A percentile compares a stretch with the other conserved stretches of the same genome.
These are phyloP conservation scores for Funneliformis mosseae DNA, from an alignment of 192 early-diverging fungal genomes.

Conservation along the genomic window DNA sequence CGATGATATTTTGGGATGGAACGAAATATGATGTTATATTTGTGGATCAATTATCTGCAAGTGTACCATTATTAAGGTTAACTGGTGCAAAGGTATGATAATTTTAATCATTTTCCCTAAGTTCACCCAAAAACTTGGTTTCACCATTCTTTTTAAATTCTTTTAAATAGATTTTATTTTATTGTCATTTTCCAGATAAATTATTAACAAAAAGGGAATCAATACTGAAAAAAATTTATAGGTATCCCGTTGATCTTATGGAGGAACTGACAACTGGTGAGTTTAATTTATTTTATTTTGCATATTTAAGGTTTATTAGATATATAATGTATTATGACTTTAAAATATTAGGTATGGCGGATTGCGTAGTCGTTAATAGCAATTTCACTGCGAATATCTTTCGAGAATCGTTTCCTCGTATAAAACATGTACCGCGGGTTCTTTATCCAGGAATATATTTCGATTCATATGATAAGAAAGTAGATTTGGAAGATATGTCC, in stretches of 20 bases:
- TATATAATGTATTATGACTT: neutral
- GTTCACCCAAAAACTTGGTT: neutral
- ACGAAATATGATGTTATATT: conserved; percentile 73
- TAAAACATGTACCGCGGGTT: conserved; percentile 67
- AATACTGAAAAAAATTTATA: conserved; percentile 68
- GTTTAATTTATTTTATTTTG: neutral
- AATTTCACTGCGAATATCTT: conserved; percentile 82
- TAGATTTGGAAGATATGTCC: conserved; percentile 55
- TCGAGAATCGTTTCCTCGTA: conserved; percentile 64
- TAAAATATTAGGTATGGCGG: conserved; percentile 68
- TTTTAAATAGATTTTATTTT: conserved; percentile 77
- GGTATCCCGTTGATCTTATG: conserved; percentile 77
- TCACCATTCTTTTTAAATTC: neutral
- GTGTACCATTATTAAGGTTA: conserved; percentile 77
- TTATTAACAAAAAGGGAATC: conserved; percentile 69
- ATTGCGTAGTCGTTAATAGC: conserved; percentile 92
- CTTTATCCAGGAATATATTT: conserved; percentile 86
- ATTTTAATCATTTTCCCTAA: neutral
- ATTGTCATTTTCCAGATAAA: conserved; percentile 96
- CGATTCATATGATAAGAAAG: conserved; percentile 64
- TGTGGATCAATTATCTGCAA: conserved; percentile 87
- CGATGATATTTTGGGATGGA: conserved; percentile 37
- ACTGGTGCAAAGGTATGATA: conserved; percentile 57
- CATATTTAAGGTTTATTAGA: neutral
- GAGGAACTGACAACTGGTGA: conserved; percentile 86